Evolutionary conservation across 257 asterid species (phyloP).

Genomic region (Parsonsia alboflavescens): DNA sequence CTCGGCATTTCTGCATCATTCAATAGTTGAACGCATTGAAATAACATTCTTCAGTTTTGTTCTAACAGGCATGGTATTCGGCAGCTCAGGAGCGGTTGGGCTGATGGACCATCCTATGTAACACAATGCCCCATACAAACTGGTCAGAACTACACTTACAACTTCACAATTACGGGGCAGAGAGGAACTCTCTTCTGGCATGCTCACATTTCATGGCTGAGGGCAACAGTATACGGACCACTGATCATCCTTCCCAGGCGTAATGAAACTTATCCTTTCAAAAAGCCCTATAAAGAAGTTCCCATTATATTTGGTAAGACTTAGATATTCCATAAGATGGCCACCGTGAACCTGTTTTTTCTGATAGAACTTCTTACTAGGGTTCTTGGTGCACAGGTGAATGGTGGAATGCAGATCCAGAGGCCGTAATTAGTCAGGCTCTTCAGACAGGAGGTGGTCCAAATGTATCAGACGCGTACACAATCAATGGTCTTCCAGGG

Average conservation of each 20-base stretch:
- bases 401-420: constrained; percentile 71
- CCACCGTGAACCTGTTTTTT: no score
- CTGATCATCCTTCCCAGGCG: constrained; percentile 49
- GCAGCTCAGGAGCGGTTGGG: constrained; percentile 62
- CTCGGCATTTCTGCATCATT: background rate
- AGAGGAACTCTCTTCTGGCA: constrained; percentile 74
- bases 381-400: constrained; percentile 38
- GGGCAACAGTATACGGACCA: constrained; percentile 60
- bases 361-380: background rate
- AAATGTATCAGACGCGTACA: constrained; percentile 66
- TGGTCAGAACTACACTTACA: constrained; percentile 47
- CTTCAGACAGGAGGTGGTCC: constrained; percentile 63
- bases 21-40: background rate
- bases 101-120: constrained; percentile 63
- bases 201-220: constrained; percentile 61
- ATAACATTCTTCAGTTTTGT: background rate
- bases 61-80: constrained; percentile 55
- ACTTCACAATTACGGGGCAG: constrained; percentile 66
- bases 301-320: constrained; percentile 50
- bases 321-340: background rate
- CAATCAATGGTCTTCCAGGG: constrained; percentile 73
- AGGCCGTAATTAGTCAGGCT: constrained; percentile 58
- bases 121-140: constrained; percentile 69
- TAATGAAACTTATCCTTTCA: constrained; percentile 58
- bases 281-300: constrained; percentile 56